Evolutionary conservation across 1,284 basidiomycete genomes (phyloP), one percentile per base, ranked within the genome.

Genomic region (Cutaneotrichosporon cavernicola): DNA sequence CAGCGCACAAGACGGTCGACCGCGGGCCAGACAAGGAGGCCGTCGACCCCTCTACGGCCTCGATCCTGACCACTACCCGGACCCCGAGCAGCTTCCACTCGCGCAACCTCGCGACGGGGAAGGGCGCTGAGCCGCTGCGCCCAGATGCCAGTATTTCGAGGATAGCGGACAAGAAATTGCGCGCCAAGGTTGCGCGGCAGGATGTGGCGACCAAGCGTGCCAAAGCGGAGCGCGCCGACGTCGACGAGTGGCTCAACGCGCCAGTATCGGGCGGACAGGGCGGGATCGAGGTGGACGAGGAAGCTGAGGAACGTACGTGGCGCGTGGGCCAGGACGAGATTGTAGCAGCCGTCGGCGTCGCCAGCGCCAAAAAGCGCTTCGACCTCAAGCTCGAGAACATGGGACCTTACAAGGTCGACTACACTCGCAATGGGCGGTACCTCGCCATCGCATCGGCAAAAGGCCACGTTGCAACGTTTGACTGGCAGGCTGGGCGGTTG

Each of bases 381-480:
- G 91, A 94, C 76, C 87, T 91, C 80, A 88, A 86, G 66, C 81
- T 98, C 52, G 91, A 95, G 65, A 69, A 71, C 32, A 73, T 79
- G 70, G 96, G 96, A 0, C 89, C 26, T 90, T 97, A 80, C 81
- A 88, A 74, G 82, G 84, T 75, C 78, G 91, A 82, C 65, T 98
- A 97, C 81, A 92, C 92, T 5, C 83, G 90, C 66, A 97, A 98
- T 76, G 96, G 96, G 64, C 91, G 92, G 75, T 89, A 94, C 79
- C 78, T 96, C 59, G 92, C 91, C 0, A 87, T 97, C 68, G 90
- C 86, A 1, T 93, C 92, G 5, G 84, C 85, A 21, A 86, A 85
- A 62, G 95, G 96, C 0, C 93, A 97, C 80, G 86, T 95, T n/a
- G 91, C 92, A 1, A 92, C 93, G 0, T 96, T 97, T 73, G 94